Evolutionary conservation across 257 asterid species (phyloP), one percentile per base, ranked within the genome.

Genomic region (Leonotis leonurus): DNA sequence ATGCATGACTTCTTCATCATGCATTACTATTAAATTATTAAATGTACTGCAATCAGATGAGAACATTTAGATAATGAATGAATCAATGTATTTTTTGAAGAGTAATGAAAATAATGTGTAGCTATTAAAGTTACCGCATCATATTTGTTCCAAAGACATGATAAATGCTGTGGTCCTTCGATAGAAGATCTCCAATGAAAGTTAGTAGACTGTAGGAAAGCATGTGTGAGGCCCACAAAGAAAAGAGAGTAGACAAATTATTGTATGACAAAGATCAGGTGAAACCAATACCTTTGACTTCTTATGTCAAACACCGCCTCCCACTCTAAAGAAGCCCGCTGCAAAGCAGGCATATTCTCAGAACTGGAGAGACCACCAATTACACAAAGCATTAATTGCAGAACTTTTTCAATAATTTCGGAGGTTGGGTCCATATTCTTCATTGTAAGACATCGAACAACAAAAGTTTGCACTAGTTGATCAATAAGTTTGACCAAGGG

Each of bases 21-120:
- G 80, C 50, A 63, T 60, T 61, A 81, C 86, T 52, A 86, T 65
- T 65, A 85, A 83, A 68, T 83, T 83, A 73, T 72, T 74, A 65
- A 89, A 76, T 21, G 95, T 87, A 64, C 99, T 92, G 95, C 87
- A 83, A 79, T 51, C 64, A 65, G 67, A 39, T 53, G 54, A 60
- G 43, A 60, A 45, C 70, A 45, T 46, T 56, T 41, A 62, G 52
- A 70, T 57, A 9, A n/a, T n/a, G n/a, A 55, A 62, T 25, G 11
- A 32, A 48, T 30, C 37, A 37, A 39, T 60, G 33, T n/a, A 59
- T n/a, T n/a, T n/a, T n/a, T n/a, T n/a, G n/a, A n/a, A n/a, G n/a
- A 40, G 26, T 56, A 61, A 55, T 12, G 64, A 20, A 13, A 59
- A 22, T 56, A 29, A 6, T 27, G 63, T 10, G 46, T 46, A 66